These are phyloP conservation scores for Brassica carinata DNA, from an alignment of 345 rosid species.

Conservation along the genomic window DNA sequence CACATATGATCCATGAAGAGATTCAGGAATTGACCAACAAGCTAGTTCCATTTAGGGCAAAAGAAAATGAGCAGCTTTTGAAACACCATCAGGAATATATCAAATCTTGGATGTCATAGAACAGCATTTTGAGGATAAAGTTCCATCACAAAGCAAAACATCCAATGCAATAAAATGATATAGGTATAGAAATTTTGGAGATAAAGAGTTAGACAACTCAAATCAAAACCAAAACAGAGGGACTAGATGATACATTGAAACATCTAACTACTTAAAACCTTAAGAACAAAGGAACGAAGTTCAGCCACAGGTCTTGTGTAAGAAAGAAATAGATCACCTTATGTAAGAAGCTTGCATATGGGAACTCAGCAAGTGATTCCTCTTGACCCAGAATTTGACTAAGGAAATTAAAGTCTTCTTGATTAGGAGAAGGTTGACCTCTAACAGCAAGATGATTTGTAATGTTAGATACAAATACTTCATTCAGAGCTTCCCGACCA, in stretches of 20 bases:
- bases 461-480: conserved; percentile 57
- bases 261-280: neutral
- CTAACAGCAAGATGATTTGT: conserved; percentile 45
- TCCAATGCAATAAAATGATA: no score
- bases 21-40: neutral
- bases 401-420: conserved; percentile 38
- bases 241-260: neutral
- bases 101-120: no score
- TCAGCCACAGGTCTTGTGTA: neutral
- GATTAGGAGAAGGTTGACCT: conserved; percentile 44
- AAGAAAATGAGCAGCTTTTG: no score
- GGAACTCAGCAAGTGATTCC: conserved; percentile 94
- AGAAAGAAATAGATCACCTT: conserved; percentile 50
- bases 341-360: conserved; percentile 80
- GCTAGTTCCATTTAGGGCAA: no score
- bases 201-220: no score
- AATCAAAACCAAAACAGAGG: neutral
- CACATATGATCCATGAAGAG: neutral
- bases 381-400: conserved; percentile 60
- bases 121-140: no score
- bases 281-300: neutral
- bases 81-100: no score
- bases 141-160: no score
- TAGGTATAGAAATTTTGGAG: no score
- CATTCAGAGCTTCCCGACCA: conserved; percentile 61